Conservation (phyloP, 2,329 filamentous ascomycete species). For the Ambrosiella xylebori region DNA sequence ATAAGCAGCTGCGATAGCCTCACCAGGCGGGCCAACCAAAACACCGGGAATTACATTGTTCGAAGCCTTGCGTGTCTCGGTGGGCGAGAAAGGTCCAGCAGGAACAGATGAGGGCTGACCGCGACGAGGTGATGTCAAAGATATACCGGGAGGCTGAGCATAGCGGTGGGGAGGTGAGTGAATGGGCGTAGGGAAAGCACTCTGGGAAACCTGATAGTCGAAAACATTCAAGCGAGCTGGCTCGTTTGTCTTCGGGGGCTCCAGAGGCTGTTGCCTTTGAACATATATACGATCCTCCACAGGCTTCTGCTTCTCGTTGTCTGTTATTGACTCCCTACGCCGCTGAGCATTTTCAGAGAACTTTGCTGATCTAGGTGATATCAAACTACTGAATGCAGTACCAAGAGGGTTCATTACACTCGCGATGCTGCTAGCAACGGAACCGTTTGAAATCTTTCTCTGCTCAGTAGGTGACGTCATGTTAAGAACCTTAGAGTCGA, state of each 20-base stretch:
- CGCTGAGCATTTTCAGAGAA: too few species aligned
- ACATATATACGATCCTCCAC: neutral
- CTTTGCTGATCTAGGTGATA: neutral
- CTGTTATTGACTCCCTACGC: neutral
- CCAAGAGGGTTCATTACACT: neutral
- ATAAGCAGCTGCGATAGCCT: neutral
- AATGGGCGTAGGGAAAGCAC: constrained; percentile 32
- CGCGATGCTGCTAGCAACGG: neutral
- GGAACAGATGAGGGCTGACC: neutral
- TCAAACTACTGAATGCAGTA: neutral
- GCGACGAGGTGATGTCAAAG: neutral
- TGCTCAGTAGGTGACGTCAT: neutral
- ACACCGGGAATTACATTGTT: neutral
- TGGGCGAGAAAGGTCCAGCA: neutral
- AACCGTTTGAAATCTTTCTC: neutral
- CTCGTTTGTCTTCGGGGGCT: neutral
- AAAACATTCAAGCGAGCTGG: constrained; percentile 32
- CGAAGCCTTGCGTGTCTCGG: neutral
- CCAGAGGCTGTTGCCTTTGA: neutral
- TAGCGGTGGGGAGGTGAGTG: constrained; percentile 20
- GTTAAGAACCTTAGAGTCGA: neutral
- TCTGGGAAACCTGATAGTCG: constrained; percentile 37
- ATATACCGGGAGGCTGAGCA: neutral
- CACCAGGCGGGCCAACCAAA: neutral
- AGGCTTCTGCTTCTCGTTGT: neutral